phyloP scores from a whole-genome alignment of 164 flowering plant species.

The Vitis rotundifolia region DNA sequence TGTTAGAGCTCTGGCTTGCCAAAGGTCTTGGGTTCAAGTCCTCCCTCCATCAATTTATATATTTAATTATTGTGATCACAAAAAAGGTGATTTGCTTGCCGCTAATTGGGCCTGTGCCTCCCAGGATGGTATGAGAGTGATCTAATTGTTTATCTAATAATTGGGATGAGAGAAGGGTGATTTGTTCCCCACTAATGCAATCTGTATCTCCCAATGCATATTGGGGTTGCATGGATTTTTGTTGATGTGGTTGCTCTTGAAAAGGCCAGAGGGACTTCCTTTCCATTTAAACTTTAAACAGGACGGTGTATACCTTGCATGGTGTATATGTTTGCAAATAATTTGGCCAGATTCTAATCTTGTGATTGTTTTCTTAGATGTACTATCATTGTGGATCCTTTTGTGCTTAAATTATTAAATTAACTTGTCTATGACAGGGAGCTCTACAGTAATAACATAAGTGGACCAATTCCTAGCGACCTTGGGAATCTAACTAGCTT shows the following conservation, averaged over 20 bases:
- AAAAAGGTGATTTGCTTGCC: too few species aligned
- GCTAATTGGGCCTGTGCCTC: too few species aligned
- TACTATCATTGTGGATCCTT: neutral
- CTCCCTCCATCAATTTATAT: too few species aligned
- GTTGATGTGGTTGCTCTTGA: neutral
- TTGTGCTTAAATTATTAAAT: neutral
- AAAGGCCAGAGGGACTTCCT: neutral
- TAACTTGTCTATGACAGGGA: slow-evolving; percentile 53
- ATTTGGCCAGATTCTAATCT: neutral
- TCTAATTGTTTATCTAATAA: too few species aligned
- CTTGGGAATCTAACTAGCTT: slow-evolving; percentile 86
- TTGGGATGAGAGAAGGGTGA: too few species aligned
- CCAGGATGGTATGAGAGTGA: too few species aligned
- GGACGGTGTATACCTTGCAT: neutral
- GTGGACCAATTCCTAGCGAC: slow-evolving; percentile 79
- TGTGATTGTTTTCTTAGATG: neutral
- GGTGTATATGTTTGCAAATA: neutral
- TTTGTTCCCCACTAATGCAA: too few species aligned
- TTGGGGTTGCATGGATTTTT: neutral
- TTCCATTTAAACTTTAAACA: neutral
- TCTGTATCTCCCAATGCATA: too few species aligned
- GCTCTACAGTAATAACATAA: slow-evolving; percentile 86
- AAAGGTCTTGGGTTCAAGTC: too few species aligned
- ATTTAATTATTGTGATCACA: too few species aligned
- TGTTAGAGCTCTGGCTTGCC: too few species aligned